Conservation (phyloP, 768 basidiomycete species). For the Galerina sulciceps region DNA sequence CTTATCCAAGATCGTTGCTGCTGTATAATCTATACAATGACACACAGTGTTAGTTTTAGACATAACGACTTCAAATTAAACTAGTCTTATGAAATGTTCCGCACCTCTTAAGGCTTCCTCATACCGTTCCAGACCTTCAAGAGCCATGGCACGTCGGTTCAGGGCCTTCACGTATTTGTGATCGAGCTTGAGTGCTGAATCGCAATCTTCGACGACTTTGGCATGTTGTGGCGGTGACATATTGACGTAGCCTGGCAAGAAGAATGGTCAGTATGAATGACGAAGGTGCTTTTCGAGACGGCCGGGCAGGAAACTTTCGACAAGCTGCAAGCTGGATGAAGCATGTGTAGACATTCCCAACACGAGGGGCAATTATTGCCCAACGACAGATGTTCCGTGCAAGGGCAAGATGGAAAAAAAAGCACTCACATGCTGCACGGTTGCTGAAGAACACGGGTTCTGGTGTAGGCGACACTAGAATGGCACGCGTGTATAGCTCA, state of each 20-base stretch:
- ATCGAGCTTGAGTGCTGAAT: constrained; percentile 85
- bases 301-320: no score
- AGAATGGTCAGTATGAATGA: background rate
- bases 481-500: constrained; percentile 75
- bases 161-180: constrained; percentile 86
- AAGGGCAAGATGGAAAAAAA: background rate
- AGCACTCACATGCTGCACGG: constrained; percentile 86
- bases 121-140: constrained; percentile 74
- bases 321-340: no score
- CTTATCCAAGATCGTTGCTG: constrained; percentile 93
- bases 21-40: constrained; percentile 78
- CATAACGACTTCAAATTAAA: background rate
- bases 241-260: constrained; percentile 81
- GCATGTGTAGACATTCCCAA: no score
- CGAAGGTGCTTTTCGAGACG: background rate
- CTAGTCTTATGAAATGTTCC: constrained; percentile 11
- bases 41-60: background rate
- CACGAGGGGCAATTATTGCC: no score
- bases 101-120: constrained; percentile 82
- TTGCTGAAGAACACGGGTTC: constrained; percentile 97
- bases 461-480: constrained; percentile 72
- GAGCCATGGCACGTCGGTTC: constrained; percentile 85
- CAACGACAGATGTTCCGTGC: background rate
- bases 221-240: constrained; percentile 85
- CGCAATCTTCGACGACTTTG: constrained; percentile 85